These are phyloP conservation scores for Penicillium sp. DNA, from an alignment of 2,329 filamentous ascomycete genomes.

Conservation along the genomic window DNA sequence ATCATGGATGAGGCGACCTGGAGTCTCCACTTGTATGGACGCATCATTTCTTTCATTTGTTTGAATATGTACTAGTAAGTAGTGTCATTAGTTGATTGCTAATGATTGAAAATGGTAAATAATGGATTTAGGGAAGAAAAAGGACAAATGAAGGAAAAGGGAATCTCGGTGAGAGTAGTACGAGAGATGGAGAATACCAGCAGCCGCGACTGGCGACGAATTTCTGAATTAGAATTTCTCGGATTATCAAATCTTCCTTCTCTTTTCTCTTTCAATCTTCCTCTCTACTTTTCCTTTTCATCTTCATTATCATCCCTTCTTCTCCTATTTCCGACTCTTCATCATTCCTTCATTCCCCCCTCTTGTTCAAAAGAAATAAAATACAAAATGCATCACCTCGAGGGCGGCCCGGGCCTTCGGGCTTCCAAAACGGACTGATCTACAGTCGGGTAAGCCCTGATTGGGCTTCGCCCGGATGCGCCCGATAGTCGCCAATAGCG, in stretches of 20 bases:
- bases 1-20: constrained; percentile 16
- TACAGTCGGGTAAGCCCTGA: constrained; percentile 22
- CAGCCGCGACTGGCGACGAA: constrained; percentile 24
- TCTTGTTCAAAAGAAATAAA: constrained; percentile 1
- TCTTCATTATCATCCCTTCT: background rate
- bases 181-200: constrained; percentile 2
- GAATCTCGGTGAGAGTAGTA: background rate
- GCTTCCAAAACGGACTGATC: constrained; percentile 24
- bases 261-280: background rate
- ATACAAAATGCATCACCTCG: constrained; percentile 15
- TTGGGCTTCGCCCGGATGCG: constrained; percentile 16
- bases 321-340: background rate
- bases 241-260: background rate
- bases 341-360: background rate
- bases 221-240: constrained; percentile 1
- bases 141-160: background rate
- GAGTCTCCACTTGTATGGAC: constrained; percentile 9
- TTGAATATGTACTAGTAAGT: background rate
- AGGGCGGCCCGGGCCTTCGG: constrained; percentile 27
- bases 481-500: constrained; percentile 28
- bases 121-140: background rate
- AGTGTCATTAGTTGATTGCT: background rate
- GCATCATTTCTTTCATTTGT: constrained; percentile 3
- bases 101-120: background rate
- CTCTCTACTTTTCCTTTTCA: background rate